These are phyloP conservation scores for Penicillium flavigenum DNA, from an alignment of 495 filamentous ascomycete genomes.

Conservation along the genomic window DNA sequence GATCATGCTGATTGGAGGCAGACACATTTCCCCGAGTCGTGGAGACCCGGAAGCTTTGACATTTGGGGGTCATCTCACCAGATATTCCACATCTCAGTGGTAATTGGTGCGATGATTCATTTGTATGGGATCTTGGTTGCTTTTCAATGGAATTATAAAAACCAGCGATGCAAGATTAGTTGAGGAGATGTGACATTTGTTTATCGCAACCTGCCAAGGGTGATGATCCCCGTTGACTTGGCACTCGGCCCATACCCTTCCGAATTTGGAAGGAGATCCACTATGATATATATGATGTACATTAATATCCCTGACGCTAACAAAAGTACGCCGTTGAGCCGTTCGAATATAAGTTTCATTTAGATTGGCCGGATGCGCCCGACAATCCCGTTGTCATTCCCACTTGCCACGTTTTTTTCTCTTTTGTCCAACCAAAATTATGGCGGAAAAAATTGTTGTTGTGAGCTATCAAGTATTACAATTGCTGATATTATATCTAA, in stretches of 20 bases:
- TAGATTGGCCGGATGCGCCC: background rate
- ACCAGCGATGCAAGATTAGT: background rate
- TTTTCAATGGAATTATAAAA: slow-evolving; percentile 29
- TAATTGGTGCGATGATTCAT: slow-evolving; percentile 41
- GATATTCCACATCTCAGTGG: slow-evolving; percentile 47
- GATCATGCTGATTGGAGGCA: slow-evolving; percentile 23
- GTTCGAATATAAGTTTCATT: too few relatives aligned
- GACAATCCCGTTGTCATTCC: background rate
- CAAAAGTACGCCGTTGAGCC: slow-evolving; percentile 1
- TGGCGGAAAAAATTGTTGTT: background rate
- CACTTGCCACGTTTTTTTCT: slow-evolving; percentile 2
- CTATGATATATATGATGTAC: background rate
- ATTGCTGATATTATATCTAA: background rate
- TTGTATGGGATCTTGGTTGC: slow-evolving; percentile 42
- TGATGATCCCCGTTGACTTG: background rate
- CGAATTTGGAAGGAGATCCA: background rate
- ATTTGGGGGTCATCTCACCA: slow-evolving; percentile 45
- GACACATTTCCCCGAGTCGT: slow-evolving; percentile 46
- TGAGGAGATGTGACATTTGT: background rate
- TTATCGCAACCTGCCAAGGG: background rate
- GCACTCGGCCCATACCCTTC: background rate
- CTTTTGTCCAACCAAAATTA: background rate
- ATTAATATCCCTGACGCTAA: background rate
- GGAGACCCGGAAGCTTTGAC: slow-evolving; percentile 45
- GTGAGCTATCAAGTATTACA: background rate